Percentiles rank a stretch among this genome's conserved stretches.
Conservation (phyloP, 1,284 basidiomycete species). For the Kwoniella shivajii region DNA sequence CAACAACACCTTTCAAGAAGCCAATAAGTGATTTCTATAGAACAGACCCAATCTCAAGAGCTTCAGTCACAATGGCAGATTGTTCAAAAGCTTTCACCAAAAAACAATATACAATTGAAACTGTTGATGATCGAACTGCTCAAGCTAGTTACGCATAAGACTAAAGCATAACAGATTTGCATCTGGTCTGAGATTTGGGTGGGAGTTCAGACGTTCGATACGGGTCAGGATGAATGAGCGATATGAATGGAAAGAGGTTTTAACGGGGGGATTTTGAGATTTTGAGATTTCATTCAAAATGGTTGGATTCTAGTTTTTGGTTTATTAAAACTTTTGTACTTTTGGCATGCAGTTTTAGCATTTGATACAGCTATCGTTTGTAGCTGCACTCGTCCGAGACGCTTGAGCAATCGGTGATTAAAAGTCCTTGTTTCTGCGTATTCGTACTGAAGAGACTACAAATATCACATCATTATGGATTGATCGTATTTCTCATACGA, state of each 20-base stretch:
- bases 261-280: not conserved
- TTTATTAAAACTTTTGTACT: not conserved
- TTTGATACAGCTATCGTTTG: too few species aligned
- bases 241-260: not conserved
- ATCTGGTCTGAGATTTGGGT: not conserved
- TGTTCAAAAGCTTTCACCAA: slow-evolving; percentile 54
- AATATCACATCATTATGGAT: too few species aligned
- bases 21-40: slow-evolving; percentile 95
- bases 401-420: too few species aligned
- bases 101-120: slow-evolving; percentile 39
- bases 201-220: not conserved
- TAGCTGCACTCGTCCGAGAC: too few species aligned
- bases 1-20: slow-evolving; percentile 69
- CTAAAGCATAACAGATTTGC: not conserved
- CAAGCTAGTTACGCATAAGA: slow-evolving; percentile 34
- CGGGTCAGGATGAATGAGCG: not conserved
- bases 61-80: slow-evolving; percentile 56
- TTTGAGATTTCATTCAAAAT: not conserved
- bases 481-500: too few species aligned
- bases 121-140: slow-evolving; percentile 27
- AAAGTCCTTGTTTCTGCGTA: too few species aligned
- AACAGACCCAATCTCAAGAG: slow-evolving; percentile 64
- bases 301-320: not conserved
- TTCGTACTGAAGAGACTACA: too few species aligned
- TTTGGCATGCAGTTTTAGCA: slow-evolving; percentile 5